Evolutionary conservation across 768 basidiomycete species (phyloP).

Genomic region (Leccinellum albellum): DNA sequence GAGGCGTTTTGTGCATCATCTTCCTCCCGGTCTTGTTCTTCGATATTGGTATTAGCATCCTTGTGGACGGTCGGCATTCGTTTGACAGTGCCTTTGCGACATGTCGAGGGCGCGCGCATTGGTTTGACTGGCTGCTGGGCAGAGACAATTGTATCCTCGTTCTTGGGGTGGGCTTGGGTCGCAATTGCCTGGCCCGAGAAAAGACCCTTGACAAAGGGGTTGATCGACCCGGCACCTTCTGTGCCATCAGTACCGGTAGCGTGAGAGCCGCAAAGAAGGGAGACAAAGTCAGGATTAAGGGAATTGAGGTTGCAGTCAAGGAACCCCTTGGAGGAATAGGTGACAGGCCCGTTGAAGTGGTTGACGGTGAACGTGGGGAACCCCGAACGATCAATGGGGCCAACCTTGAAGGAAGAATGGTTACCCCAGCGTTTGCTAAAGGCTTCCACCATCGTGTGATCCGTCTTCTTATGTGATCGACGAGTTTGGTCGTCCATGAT

Average conservation of each 20-base stretch:
- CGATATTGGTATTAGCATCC: constrained; percentile 7
- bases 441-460: constrained; percentile 89
- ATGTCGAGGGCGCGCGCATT: constrained; percentile 86
- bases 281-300: constrained; percentile 90
- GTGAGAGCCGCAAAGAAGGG: constrained; percentile 68
- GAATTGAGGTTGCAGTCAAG: constrained; percentile 83
- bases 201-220: constrained; percentile 87
- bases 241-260: constrained; percentile 36
- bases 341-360: constrained; percentile 80
- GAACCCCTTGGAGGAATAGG: constrained; percentile 86
- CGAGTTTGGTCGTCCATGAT: constrained; percentile 96
- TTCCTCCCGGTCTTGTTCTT: constrained; percentile 49
- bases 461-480: constrained; percentile 70
- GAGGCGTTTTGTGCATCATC: constrained; percentile 35
- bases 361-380: constrained; percentile 51
- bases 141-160: constrained; percentile 93
- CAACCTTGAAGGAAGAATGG: constrained; percentile 85
- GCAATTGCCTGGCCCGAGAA: constrained; percentile 88
- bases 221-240: constrained; percentile 76
- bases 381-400: constrained; percentile 25
- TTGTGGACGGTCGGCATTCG: constrained; percentile 41
- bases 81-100: constrained; percentile 71
- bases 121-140: constrained; percentile 93
- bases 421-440: constrained; percentile 92
- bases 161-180: constrained; percentile 84